Base-by-base conservation (phyloP, 2,329 filamentous ascomycete species). In the Neofusicoccum sp. region DNA sequence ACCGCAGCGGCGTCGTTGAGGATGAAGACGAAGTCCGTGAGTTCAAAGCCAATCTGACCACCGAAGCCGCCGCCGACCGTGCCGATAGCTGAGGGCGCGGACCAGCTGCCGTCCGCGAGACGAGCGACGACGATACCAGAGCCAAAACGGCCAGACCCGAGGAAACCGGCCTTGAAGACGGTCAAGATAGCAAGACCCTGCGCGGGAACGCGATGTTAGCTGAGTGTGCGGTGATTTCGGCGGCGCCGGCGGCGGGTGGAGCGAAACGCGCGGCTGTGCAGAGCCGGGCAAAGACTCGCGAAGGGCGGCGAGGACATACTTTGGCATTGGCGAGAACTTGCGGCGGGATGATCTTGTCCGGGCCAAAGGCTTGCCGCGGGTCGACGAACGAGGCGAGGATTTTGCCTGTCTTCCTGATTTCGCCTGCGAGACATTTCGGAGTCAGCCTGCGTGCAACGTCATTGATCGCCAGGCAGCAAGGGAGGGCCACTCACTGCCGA, bases 21-120 rank as follows among this genome's bases (percentile, higher is more conserved):
- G 66, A 99, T 97, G 78, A 99, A 98, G 73, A 99, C 95, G 73
- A 99, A 99, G 74, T 95, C 91, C 62, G 91, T 95, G 63, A 96
- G 77, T 76, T 96, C 91, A 75, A 93, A 90, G 36, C 90, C 90
- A 70, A 96, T 91, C 77, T 95, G 90, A 41, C 90, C 90, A 66
- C 90, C 90, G 65, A 96, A 90, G 26, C 90, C 91, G 59, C 88
- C 91, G 66, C 91, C 91, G 30, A 89, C 86, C 1, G 89, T 92
- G 57, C 88, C 87, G 70, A 95, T 92, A 56, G 90, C 91, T 61
- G 86, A 89, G 11, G 90, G 90, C 3, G 90, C 90, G 65, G 88
- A 91, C 90, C 90, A 96, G 61, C 81, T 81, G 41, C 90, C 90
- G 73, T 93, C 88, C 51, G 87, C 82, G 6, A 93, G 84, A 60